Percentiles rank a stretch among this genome's conserved stretches.
Evolutionary conservation across 352 stramenopile species (phyloP).

Genomic region (Pythium biforme): DNA sequence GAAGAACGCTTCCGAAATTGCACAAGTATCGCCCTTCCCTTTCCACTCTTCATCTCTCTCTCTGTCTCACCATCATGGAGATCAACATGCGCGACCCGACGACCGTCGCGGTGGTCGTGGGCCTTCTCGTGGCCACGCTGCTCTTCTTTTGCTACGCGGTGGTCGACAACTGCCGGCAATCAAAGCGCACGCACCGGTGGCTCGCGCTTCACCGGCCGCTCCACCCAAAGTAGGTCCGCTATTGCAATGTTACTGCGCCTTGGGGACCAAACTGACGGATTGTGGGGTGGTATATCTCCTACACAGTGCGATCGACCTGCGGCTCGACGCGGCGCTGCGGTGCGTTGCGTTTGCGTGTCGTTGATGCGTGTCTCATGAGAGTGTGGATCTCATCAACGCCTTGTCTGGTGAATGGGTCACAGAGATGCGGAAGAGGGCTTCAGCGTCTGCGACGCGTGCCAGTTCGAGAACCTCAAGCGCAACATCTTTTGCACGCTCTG

Average conservation of each 20-base stretch:
- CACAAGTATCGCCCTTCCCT: too few species aligned
- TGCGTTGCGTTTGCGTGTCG: conserved; percentile 1
- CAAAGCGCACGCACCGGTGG: conserved; percentile 5
- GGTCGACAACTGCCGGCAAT: conserved; percentile 2
- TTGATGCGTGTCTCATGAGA: neutral
- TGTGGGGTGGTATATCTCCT: too few species aligned
- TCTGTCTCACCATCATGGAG: neutral
- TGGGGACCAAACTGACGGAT: too few species aligned
- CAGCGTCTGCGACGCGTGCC: conserved; percentile 20
- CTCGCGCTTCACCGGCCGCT: conserved; percentile 1
- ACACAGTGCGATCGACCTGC: conserved; percentile 12
- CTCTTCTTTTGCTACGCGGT: conserved; percentile 9
- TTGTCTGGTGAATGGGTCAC: neutral
- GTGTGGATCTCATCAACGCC: neutral
- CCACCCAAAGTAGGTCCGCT: neutral
- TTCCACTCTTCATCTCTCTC: neutral
- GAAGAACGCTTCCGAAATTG: conserved; percentile 1
- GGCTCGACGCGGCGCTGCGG: conserved; percentile 19
- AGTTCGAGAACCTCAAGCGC: conserved; percentile 34
- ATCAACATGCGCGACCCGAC: conserved; percentile 1
- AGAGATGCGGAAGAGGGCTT: conserved; percentile 38
- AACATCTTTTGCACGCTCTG: conserved; percentile 44
- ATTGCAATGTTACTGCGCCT: too few species aligned
- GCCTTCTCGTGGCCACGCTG: neutral
- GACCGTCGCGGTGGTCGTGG: neutral